Base-by-base conservation (phyloP, 2,329 filamentous ascomycete genomes). In the Berkeleyomyces basicola region DNA sequence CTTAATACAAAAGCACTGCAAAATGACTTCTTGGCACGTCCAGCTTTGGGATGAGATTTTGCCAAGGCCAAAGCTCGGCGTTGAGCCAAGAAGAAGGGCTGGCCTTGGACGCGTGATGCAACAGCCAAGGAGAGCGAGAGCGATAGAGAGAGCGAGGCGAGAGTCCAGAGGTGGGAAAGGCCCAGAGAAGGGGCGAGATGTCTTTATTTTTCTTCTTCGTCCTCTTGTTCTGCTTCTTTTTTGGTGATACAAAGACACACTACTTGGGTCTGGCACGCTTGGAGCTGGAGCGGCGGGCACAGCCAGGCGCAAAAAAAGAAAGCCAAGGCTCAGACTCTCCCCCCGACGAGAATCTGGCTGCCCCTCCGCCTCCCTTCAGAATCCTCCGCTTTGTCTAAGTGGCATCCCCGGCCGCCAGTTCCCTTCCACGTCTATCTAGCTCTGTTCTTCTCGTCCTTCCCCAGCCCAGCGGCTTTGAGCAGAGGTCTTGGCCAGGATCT, bases 21-120 rank as follows among this genome's bases (percentile, higher is more conserved):
- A 55, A 55, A 33, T 33, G 49, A 55, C 31, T 58, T 63, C 62
- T 64, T 64, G 62, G 62, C 62, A 49, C 59, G 61, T 55, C 36
- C 59, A 61, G 60, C 40, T 46, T 47, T 59, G 58, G 40, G 42
- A 59, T 43, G 58, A 64, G 62, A 61, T 64, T 64, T 64, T 58
- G 62, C 62, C 62, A 64, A 64, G 62, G 57, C 62, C 58, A 53
- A 58, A 61, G 62, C 58, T 64, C 62, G 62, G 62, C 62, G 62
- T 64, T 64, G 62, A 58, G 62, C 62, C 62, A 64, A 64, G 62
- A 64, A 37, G 60, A 59, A 59, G 42, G 62, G 39, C 58, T 57
- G 36, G 58, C 47, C 42, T 11, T 55, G 16, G 40, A 64, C 58
- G 62, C 58, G 62, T 64, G 62, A 64, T 58, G 49, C 58, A 64